Conservation (phyloP, 2,329 filamentous ascomycete species). For the Emergomyces orientalis region DNA sequence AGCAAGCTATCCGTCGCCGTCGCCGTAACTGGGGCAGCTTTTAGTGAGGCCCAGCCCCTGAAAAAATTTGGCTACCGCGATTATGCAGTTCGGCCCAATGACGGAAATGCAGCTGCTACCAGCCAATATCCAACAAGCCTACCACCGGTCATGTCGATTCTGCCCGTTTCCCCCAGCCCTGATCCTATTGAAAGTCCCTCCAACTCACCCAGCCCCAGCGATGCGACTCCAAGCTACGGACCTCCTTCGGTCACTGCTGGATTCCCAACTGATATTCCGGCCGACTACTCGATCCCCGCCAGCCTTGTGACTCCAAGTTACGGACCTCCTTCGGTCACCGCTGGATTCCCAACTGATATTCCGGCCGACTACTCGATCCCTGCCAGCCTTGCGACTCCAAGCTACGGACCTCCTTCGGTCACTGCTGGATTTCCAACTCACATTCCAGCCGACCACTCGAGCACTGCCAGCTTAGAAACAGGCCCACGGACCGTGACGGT, state of each 20-base stretch:
- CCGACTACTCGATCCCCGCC: not conserved
- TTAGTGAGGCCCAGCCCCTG: slow-evolving; percentile 27
- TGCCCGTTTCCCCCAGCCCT: not conserved
- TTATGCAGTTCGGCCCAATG: not conserved
- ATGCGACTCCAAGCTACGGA: not conserved
- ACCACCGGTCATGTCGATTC: not conserved
- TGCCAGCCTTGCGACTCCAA: not conserved
- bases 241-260: not conserved
- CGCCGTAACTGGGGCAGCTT: slow-evolving; percentile 28
- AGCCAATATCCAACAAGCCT: slow-evolving; percentile 4
- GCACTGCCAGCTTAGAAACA: not conserved
- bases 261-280: not conserved
- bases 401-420: not conserved
- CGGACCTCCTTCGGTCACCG: not conserved
- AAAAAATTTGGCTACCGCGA: slow-evolving; percentile 12
- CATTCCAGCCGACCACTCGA: not conserved
- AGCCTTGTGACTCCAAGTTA: not conserved
- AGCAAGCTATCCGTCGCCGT: slow-evolving; percentile 29
- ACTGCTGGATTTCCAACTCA: not conserved
- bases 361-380: not conserved
- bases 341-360: not conserved
- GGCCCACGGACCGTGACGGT: not conserved
- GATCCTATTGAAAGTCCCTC: not conserved
- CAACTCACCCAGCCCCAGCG: not conserved
- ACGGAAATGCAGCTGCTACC: not conserved